Base-by-base conservation (phyloP, 2,329 filamentous ascomycete species). In the Botrytis galanthina region DNA sequence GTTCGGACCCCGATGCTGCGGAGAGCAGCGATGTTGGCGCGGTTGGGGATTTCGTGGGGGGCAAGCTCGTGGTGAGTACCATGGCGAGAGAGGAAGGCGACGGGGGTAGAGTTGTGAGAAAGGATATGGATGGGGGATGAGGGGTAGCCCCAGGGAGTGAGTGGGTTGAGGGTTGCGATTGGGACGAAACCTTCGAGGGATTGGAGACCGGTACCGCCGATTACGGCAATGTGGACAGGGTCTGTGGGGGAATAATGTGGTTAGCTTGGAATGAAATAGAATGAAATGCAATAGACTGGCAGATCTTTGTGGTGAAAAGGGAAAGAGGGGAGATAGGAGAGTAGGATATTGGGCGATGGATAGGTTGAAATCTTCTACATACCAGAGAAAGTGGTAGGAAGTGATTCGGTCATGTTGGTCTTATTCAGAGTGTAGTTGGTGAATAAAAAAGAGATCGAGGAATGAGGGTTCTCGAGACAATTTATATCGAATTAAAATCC, bases 11-110 rank as follows among this genome's bases (percentile, higher is more conserved):
- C 96, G 75, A 99, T 87, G 79, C 89, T 91, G 77, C 96, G 91
- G 76, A 99, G 87, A n/a, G 96, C 96, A n/a, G 96, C 95, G 80
- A 99, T 97, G 86, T 98, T 99, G 83, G 96, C 96, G 76, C 93
- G 93, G 77, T 91, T 89, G 74, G 95, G 94, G n/a, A 99, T 93
- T 84, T 99, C 96, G 81, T 98, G 95, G 0, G 96, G 96, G 9
- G 95, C 94, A 78, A 93, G 87, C 83, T 98, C 89, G 85, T 99
- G 96, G 88, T 96, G 87, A 20, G 90, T 82, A 77, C 96, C 96
- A 84, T 99, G 96, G 62, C 96, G 94, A 76, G 95, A 94, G 78
- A 99, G 89, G 86, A 99, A 99, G 73, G 96, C 96, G 76, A 99
- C 89, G 75, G 93, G 89, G 61, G 91, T 89, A 78, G 92, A 92